phyloP scores from a whole-genome alignment of 495 filamentous ascomycete species.

The Aspergillus conjunctus region DNA sequence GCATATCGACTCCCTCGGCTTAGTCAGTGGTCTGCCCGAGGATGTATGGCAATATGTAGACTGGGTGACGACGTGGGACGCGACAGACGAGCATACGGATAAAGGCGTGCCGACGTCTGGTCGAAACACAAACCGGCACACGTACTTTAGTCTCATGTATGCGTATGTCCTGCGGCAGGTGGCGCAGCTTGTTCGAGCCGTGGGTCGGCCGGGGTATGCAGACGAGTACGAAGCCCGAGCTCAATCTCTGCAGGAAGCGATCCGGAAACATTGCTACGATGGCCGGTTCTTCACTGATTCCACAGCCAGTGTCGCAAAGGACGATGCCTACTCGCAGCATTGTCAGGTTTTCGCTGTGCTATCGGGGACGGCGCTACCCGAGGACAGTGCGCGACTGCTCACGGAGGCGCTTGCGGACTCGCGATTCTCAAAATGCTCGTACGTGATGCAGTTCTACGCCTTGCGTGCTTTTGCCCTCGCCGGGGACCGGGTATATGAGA shows the following conservation, averaged over 20 bases:
- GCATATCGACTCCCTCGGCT: constrained; percentile 33
- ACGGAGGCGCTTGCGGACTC: constrained; percentile 25
- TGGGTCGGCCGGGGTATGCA: constrained; percentile 35
- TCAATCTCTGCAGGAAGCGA: constrained; percentile 21
- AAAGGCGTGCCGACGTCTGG: constrained; percentile 41
- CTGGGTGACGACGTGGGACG: constrained; percentile 43
- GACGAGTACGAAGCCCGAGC: constrained; percentile 38
- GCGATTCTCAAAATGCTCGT: constrained; percentile 38
- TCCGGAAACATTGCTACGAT: constrained; percentile 39
- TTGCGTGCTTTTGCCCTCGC: constrained; percentile 36
- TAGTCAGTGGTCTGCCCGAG: constrained; percentile 32
- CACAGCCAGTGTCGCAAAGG: constrained; percentile 30
- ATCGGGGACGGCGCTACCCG: constrained; percentile 27
- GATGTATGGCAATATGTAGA: constrained; percentile 45
- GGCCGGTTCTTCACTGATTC: constrained; percentile 38
- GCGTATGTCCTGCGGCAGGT: constrained; percentile 34
- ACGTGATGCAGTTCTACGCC: constrained; percentile 45
- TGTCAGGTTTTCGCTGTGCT: constrained; percentile 42
- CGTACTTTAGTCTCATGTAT: constrained; percentile 44
- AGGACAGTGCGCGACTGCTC: constrained; percentile 24
- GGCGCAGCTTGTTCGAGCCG: constrained; percentile 30
- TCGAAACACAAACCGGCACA: constrained; percentile 31
- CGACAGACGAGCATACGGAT: constrained; percentile 36
- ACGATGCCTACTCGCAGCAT: constrained; percentile 35
- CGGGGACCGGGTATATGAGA: constrained; percentile 31